A percentile compares a stretch with the other conserved stretches of the same genome.
phyloP scores from a whole-genome alignment of 495 filamentous ascomycete genomes.

The Xylaria curta region DNA sequence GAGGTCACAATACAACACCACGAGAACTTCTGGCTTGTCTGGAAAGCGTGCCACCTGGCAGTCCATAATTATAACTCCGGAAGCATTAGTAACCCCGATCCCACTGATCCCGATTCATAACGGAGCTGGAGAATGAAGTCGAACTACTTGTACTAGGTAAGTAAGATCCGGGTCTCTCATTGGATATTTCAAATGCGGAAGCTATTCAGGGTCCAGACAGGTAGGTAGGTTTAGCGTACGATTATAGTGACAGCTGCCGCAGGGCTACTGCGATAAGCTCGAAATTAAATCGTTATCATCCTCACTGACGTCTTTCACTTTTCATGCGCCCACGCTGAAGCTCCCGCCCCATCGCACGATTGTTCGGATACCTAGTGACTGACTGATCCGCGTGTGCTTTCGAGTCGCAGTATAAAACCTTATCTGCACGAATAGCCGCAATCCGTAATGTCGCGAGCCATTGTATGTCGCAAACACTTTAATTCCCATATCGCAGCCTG shows the following conservation, averaged over 20 bases:
- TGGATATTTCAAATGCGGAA: not conserved
- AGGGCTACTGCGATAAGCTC: not conserved
- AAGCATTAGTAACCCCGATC: no score
- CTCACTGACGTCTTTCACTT: constrained; percentile 18
- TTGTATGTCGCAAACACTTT: constrained; percentile 30
- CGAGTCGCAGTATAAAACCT: not conserved
- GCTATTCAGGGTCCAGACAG: not conserved
- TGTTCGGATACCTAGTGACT: constrained; percentile 1
- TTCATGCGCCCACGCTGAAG: not conserved
- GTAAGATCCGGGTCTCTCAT: not conserved
- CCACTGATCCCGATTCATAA: not conserved
- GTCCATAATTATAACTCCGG: not conserved
- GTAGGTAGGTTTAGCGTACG: no score
- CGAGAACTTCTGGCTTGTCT: not conserved
- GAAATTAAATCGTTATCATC: not conserved
- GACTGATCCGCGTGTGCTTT: not conserved
- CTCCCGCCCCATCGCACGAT: not conserved
- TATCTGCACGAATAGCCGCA: not conserved
- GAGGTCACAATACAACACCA: not conserved
- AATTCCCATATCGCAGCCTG: not conserved
- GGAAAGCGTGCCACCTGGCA: not conserved
- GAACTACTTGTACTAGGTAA: no score
- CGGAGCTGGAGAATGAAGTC: no score
- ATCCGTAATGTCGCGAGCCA: constrained; percentile 38
- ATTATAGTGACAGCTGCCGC: not conserved